A percentile compares a stretch with the other conserved stretches of the same genome.
phyloP scores from a whole-genome alignment of 1,284 basidiomycete species.

The Mycena citricolor region DNA sequence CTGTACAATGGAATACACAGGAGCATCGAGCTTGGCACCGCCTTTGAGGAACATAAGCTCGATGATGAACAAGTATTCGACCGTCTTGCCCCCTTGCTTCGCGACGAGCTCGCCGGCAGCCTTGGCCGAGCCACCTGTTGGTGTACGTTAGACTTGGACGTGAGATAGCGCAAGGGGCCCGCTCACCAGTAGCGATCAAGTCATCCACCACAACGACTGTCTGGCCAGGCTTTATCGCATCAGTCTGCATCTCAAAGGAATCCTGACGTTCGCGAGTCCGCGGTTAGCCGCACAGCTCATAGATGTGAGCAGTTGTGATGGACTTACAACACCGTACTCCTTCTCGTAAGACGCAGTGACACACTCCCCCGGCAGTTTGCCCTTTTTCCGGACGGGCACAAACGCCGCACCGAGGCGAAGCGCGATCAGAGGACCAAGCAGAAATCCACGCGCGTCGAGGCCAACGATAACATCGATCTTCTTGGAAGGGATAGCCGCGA shows the following conservation, averaged over 20 bases:
- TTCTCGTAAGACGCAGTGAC: constrained; percentile 83
- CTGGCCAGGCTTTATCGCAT: constrained; percentile 81
- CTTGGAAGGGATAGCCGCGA: constrained; percentile 56
- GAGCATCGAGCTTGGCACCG: constrained; percentile 78
- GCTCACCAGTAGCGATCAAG: constrained; percentile 89
- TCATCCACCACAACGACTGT: constrained; percentile 93
- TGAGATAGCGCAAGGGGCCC: constrained; percentile 1
- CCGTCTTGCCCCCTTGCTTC: constrained; percentile 78
- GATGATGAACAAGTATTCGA: constrained; percentile 96
- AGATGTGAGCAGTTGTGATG: constrained; percentile 9
- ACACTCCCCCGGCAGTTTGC: constrained; percentile 91
- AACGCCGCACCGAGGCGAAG: constrained; percentile 92
- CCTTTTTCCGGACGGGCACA: constrained; percentile 92
- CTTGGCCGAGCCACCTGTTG: constrained; percentile 85
- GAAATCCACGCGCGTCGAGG: constrained; percentile 94
- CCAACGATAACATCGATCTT: constrained; percentile 96
- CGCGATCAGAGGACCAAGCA: constrained; percentile 92
- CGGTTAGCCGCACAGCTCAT: not conserved
- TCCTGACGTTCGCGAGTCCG: constrained; percentile 51
- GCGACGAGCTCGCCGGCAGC: constrained; percentile 91
- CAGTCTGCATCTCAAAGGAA: constrained; percentile 92
- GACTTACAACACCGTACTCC: constrained; percentile 87
- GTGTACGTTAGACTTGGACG: constrained; percentile 6
- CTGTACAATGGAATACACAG: constrained; percentile 84
- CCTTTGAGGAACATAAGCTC: constrained; percentile 86